Base-by-base conservation (phyloP, 345 rosid species). In the Pelargonium nanum region DNA sequence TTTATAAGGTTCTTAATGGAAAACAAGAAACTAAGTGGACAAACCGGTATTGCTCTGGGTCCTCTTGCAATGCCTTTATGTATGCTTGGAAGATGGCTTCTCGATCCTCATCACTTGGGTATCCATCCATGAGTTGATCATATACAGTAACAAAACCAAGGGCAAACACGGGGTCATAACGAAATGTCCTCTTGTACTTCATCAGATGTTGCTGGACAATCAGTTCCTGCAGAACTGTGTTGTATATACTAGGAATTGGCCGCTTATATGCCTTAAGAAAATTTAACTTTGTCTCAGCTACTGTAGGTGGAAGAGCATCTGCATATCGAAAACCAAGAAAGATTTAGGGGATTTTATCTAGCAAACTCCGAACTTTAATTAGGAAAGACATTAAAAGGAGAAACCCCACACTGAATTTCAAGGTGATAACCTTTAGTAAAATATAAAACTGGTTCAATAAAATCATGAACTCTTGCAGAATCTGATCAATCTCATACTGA, bases 121-220 rank as follows among this genome's bases (percentile, higher is more conserved):
- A 93, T 19, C 99, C 99, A 68, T 93, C 97, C 97, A 93, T 93
- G 78, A 93, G 96, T 70, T 86, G 91, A 79, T 93, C 94, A 60
- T 78, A 93, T 4, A 93, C 90, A 26, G 99, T 93, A 56, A 93
- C 99, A 54, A 89, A 87, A 58, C 99, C 99, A 53, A 93, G 99
- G 26, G 97, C 97, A 58, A 93, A 93, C 30, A 93, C 85, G 0
- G 96, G 81, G 40, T 93, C 99, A 57, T 93, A 93, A 7, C 74
- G 80, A 60, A 83, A 87, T 22, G 81, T 82, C 78, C 58, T 85
- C 85, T 93, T 93, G 75, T 89, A 93, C 69, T 82, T 85, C 84
- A 80, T 75, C 88, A 93, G 76, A 77, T 93, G 99, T 59, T 93
- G 99, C 80, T 87, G 99, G 57, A 93, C 99, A 22, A 89, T 81